Evolutionary conservation across 1,284 basidiomycete species (phyloP), one percentile per base, ranked within the genome.

Genomic region (Austroboletus rostrupii): DNA sequence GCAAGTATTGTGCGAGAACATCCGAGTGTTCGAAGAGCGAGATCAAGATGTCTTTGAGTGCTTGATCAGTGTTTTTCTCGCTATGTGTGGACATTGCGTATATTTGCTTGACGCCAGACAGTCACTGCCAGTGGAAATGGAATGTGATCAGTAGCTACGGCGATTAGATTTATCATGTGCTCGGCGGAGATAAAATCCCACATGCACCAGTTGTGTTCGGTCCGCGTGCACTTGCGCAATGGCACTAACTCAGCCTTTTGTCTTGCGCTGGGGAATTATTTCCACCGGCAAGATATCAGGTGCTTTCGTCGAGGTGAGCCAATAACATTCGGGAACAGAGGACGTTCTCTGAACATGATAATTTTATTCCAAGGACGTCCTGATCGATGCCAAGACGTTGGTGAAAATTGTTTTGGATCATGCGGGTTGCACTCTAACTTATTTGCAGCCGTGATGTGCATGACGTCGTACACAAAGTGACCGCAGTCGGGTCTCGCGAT

Each of bases 401-500:
- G 73, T 46, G 17, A 29, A 29, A 29, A 40, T 8, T 43, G 6
- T 17, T 37, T 11, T 36, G 10, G 16, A 10, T 39, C 1, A 3
- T 21, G 9, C 23, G n/a, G 38, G 20, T n/a, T 11, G 17, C 13
- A 17, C 5, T 20, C 37, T 47, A 17, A 57, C 42, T n/a, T 28
- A 53, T 26, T 20, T 45, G 7, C 44, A 88, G 85, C 16, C 88
- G 92, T 21, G 71, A 73, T 43, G 83, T 85, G 5, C 65, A 75
- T 26, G 93, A 96, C 64, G 77, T 96, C 10, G 67, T 74, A 3
- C 92, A 96, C 70, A 81, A 81, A 60, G 74, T 96, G 41, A 75
- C 73, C 11, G 92, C 89, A 2, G 86, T 94, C 21, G 91, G 89
- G 9, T 95, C 92, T 23, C 82, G 91, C 37, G 83, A 71, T 40